Conservation (phyloP, 129 eudicot genomes). For the Smallanthus sonchifolius region DNA sequence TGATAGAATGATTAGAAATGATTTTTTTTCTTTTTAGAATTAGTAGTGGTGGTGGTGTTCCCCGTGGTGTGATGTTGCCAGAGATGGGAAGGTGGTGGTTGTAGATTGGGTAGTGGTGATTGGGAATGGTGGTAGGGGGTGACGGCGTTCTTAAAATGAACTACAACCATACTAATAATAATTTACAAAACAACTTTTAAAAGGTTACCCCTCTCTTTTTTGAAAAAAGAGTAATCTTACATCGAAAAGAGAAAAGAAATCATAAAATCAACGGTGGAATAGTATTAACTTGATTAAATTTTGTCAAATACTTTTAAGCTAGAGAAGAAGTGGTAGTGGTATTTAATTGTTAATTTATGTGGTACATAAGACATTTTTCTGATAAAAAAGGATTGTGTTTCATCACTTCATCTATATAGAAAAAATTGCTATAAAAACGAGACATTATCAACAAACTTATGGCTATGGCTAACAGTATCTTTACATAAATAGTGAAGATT, state of each 20-base stretch:
- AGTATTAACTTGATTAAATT: not conserved
- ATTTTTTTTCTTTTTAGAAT: too few relatives aligned
- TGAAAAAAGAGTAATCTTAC: not conserved
- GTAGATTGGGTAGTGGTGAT: too few relatives aligned
- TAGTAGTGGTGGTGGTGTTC: too few relatives aligned
- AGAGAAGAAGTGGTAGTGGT: too few relatives aligned
- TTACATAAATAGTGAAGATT: not conserved
- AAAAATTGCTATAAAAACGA: not conserved
- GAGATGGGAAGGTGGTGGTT: too few relatives aligned
- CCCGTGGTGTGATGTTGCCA: too few relatives aligned
- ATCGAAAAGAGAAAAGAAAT: not conserved
- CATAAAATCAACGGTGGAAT: not conserved
- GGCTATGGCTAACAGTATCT: not conserved
- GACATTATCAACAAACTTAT: not conserved
- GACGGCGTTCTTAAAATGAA: not conserved
- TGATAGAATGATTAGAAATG: too few relatives aligned
- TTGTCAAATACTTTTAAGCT: not conserved
- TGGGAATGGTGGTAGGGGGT: not conserved
- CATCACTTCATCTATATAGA: not conserved
- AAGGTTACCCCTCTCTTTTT: not conserved
- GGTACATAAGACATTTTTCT: too few relatives aligned
- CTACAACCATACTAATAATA: not conserved
- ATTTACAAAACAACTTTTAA: not conserved
- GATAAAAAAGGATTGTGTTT: not conserved
- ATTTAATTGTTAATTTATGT: too few relatives aligned